Evolutionary conservation across 345 rosid species (phyloP), one percentile per base, ranked within the genome.

Genomic region (rapeseed (Brassica napus)): DNA sequence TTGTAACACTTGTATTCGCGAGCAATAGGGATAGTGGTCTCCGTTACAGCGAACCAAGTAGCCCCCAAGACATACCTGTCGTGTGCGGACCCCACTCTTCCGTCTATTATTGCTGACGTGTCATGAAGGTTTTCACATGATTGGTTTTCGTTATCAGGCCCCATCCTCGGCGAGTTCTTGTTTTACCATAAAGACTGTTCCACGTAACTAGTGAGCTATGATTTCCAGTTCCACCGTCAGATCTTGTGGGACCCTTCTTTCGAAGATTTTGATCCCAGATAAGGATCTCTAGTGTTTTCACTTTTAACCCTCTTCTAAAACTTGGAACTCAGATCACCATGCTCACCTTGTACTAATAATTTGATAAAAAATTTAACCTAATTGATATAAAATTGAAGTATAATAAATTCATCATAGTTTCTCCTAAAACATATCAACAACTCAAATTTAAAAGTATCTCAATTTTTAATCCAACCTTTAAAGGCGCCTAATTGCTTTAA

Each of bases 111-210:
- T 9, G 83, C 67, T 82, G 90, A 87, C 85, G 84, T 90, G 96
- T 78, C 79, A 16, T 2, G 63, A 83, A 74, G 80, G 8, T 34
- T 78, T 21, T 23, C 85, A 85, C 86, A 73, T 94, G 93, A 88
- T 89, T 86, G 92, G 96, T 69, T 79, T 74, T 85, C 86, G 80
- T 69, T 82, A 79, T 74, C 47, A 44, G 32, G 15, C 12, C 82
- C 34, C 68, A 65, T 80, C 83, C 97, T 83, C 8, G 31, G 73
- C n/a, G 24, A 77, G 63, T 65, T 74, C 34, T 30, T n/a, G 35
- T 63, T 44, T 31, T 23, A 3, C 42, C 11, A 2, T 14, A 15
- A 15, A 3, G 4, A 74, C 64, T 65, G 65, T 58, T 64, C 77
- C 81, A 76, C 82, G 47, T 62, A 7, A 37, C 81, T 4, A 55